Conservation (phyloP, 768 basidiomycete species). For the Lactifluus volemus region DNA sequence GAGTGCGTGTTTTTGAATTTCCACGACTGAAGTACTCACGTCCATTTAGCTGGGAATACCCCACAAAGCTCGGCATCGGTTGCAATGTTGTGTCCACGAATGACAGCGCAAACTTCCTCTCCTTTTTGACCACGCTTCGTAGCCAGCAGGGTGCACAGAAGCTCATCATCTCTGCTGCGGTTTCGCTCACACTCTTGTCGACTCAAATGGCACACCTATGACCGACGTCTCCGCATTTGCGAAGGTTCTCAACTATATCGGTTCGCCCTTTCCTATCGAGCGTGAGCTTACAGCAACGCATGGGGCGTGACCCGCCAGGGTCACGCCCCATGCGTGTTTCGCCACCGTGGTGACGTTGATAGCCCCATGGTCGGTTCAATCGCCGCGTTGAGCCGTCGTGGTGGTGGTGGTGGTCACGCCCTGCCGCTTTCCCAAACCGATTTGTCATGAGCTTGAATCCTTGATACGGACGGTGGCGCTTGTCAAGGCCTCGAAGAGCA, state of each 20-base stretch:
- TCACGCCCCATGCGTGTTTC: no score
- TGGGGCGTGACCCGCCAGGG: no score
- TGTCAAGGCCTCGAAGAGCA: no score
- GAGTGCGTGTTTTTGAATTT: not conserved
- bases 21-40: not conserved
- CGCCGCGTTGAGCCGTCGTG: no score
- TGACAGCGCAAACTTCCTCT: conserved; percentile 78
- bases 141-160: conserved; percentile 41
- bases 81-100: conserved; percentile 50
- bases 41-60: conserved; percentile 77
- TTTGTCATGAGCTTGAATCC: no score
- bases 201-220: conserved; percentile 45
- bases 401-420: no score
- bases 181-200: conserved; percentile 40
- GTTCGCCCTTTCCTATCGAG: conserved; percentile 6
- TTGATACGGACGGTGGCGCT: no score
- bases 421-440: no score
- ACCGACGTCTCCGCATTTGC: conserved; percentile 66
- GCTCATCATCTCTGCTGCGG: conserved; percentile 50
- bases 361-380: no score
- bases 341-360: no score
- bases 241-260: conserved; percentile 55
- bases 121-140: conserved; percentile 66
- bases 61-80: conserved; percentile 50
- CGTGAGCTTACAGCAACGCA: no score